Evolutionary conservation across 2,329 filamentous ascomycete genomes (phyloP).

Genomic region (Onygenales sp.): DNA sequence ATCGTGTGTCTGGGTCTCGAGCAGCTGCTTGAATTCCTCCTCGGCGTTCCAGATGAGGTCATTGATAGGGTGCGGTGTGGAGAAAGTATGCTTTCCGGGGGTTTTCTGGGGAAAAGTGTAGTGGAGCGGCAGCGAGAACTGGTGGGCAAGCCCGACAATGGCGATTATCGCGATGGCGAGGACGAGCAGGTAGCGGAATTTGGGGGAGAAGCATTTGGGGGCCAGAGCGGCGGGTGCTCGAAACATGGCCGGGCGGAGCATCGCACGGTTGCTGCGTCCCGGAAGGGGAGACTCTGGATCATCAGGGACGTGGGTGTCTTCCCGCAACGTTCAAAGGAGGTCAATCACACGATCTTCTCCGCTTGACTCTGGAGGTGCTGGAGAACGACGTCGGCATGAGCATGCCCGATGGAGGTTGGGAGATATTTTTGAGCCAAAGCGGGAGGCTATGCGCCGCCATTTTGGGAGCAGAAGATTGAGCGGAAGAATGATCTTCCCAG

Average conservation of each 20-base stretch:
- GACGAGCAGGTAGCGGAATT: not conserved
- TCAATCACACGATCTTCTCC: not conserved
- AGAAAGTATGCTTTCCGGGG: not conserved
- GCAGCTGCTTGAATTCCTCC: slow-evolving; percentile 8
- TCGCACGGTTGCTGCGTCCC: not conserved
- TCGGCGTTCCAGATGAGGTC: slow-evolving; percentile 12
- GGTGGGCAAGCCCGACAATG: not conserved
- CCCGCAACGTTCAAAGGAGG: not conserved
- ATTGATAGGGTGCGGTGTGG: slow-evolving; percentile 11
- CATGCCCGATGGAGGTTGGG: no score
- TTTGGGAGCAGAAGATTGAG: no score
- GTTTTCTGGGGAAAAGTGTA: not conserved
- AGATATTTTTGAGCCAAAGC: no score
- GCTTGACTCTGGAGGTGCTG: no score
- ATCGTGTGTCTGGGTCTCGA: slow-evolving; percentile 23
- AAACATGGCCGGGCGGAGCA: not conserved
- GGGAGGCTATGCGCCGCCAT: no score
- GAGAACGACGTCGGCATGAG: no score
- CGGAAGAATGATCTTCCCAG: no score
- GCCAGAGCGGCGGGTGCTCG: not conserved
- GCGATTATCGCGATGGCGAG: not conserved
- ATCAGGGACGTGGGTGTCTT: not conserved
- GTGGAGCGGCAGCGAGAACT: not conserved
- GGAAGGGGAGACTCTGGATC: not conserved
- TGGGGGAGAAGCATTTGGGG: not conserved